A percentile compares a stretch with the other conserved stretches of the same genome.
Conservation (phyloP, 164 flowering plant species). For the Warburgia ugandensis region DNA sequence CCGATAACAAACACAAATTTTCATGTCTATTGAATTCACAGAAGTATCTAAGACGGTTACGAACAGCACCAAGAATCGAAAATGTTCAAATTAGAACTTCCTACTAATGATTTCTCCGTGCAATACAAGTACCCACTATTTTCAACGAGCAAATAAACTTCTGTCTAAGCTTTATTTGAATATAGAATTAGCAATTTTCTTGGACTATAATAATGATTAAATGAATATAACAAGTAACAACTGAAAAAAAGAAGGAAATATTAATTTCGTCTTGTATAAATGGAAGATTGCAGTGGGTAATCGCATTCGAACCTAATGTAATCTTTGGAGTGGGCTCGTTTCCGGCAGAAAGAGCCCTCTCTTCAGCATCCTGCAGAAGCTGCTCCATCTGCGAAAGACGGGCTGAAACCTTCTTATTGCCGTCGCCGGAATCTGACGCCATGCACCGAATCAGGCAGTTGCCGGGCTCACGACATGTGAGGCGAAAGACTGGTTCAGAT, state of each 20-base stretch:
- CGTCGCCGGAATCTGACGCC: slow-evolving; percentile 42
- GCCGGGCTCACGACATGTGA: slow-evolving; percentile 16
- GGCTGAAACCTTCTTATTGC: slow-evolving; percentile 52
- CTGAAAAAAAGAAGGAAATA: neutral
- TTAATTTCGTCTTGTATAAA: neutral
- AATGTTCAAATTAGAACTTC: too few relatives aligned
- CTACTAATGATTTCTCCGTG: too few relatives aligned
- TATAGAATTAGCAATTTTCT: too few relatives aligned
- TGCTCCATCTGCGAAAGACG: slow-evolving; percentile 77
- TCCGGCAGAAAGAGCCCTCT: slow-evolving; percentile 53
- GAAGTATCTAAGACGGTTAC: too few relatives aligned
- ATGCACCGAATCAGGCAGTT: slow-evolving; percentile 36
- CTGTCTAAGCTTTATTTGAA: too few relatives aligned
- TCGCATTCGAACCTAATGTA: slow-evolving; percentile 55
- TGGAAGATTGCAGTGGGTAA: neutral
- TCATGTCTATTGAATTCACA: too few relatives aligned
- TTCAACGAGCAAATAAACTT: too few relatives aligned
- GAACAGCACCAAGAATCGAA: too few relatives aligned
- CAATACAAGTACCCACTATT: too few relatives aligned
- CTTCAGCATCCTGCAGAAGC: slow-evolving; percentile 73
- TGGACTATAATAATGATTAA: too few relatives aligned
- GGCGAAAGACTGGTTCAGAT: neutral
- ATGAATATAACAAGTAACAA: neutral
- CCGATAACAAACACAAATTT: too few relatives aligned
- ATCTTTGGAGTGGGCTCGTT: slow-evolving; percentile 67